A percentile compares a stretch with the other conserved stretches of the same genome.
Conservation (phyloP, 2,329 filamentous ascomycete genomes). For the Fusarium chaquense region DNA sequence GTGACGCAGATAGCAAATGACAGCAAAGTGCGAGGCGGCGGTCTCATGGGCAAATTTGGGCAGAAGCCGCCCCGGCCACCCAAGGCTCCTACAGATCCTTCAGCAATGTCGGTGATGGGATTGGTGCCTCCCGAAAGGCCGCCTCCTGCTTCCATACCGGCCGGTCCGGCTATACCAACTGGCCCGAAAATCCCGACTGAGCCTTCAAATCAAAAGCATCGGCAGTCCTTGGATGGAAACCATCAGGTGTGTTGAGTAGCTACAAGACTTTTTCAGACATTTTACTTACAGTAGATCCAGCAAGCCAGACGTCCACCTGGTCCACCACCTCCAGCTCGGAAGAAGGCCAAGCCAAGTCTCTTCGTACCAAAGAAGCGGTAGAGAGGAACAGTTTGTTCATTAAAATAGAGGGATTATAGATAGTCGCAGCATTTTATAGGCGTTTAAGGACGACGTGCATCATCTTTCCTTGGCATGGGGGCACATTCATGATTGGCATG, state of each 20-base stretch:
- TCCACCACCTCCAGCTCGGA: constrained; percentile 49
- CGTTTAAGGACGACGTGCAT: constrained; percentile 33
- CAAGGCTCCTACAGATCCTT: constrained; percentile 60
- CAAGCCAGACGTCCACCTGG: constrained; percentile 36
- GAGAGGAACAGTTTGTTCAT: constrained; percentile 21
- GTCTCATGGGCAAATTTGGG: constrained; percentile 55
- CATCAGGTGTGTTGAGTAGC: constrained; percentile 37
- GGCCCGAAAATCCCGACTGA: constrained; percentile 31
- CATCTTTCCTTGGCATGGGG: constrained; percentile 5
- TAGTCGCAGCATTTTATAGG: constrained; percentile 34
- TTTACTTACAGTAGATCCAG: constrained; percentile 37
- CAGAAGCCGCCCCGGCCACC: constrained; percentile 47
- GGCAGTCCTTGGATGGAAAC: constrained; percentile 30
- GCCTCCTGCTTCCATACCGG: constrained; percentile 50
- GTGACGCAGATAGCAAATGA: constrained; percentile 49
- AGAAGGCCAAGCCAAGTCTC: constrained; percentile 58
- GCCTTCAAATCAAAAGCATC: constrained; percentile 40
- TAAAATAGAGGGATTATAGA: constrained; percentile 20
- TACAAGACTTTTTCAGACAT: not conserved
- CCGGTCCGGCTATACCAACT: constrained; percentile 27
- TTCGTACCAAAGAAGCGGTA: constrained; percentile 57
- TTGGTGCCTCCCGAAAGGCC: constrained; percentile 60
- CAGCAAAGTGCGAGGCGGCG: constrained; percentile 49
- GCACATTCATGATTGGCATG: constrained; percentile 9
- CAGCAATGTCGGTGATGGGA: constrained; percentile 65